Base-by-base conservation (phyloP, 176 grass and related monocot species). In the Canna indica region DNA sequence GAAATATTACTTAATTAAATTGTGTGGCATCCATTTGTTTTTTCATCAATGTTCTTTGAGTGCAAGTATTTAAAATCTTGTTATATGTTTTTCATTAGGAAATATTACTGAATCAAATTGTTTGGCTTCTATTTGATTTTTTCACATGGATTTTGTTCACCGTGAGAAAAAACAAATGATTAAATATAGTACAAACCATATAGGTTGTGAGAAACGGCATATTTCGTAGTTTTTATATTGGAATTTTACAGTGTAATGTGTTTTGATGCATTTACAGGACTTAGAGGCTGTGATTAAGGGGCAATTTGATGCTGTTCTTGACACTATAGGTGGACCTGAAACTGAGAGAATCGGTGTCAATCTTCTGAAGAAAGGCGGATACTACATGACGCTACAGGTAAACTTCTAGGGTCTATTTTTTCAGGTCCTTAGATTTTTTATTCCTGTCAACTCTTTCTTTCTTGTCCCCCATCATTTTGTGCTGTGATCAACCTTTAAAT, bases 371-470 rank as follows among this genome's bases (percentile, higher is more conserved):
- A 97, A 83, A 90, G 88, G 93, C 31, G 93, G 93, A 67, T 75
- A 97, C 60, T 97, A 90, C 78, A 96, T 97, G 93, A 97, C 93
- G 59, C 93, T 97, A 80, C 93, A 97, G 88, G 93, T 96, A 67
- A 73, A 78, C 22, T 57, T 78, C 57, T 31, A 68, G 38, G 44
- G 68, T 17, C 24, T 71, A 5, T 9, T 14, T 1, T 78, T 34
- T 29, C 65, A 9, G 13, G 9, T 15, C 18, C 65, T 68, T n/a
- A 54, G 5, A 0, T 4, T 42, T 36, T 57, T 38, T 17, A 72
- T 13, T 24, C 39, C 39, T 29, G 5, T 45, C 36, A 13, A n/a
- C 30, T 32, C 58, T 35, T 27, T 71, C n/a, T 77, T 32, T 68
- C 17, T 36, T 50, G 13, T 42, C 59, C 11, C 22, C 35, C 81